phyloP scores from a whole-genome alignment of 768 basidiomycete species.

The Podaxis sp. region DNA sequence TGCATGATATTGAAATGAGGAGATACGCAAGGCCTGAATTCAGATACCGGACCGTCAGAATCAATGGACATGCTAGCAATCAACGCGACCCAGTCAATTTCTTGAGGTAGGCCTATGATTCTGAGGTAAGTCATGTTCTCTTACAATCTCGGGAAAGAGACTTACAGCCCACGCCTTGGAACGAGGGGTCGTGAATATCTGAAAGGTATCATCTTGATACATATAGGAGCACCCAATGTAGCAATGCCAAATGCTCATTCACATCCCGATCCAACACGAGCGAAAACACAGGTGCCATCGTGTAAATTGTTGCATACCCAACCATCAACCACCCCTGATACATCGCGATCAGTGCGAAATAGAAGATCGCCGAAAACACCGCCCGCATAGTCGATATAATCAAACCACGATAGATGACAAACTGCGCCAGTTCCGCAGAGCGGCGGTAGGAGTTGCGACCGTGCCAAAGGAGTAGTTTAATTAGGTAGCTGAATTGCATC shows the following conservation, averaged over 20 bases:
- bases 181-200: too few relatives aligned
- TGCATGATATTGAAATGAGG: too few relatives aligned
- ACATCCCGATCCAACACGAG: slow-evolving; percentile 95
- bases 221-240: too few relatives aligned
- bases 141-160: too few relatives aligned
- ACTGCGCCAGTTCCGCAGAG: slow-evolving; percentile 95
- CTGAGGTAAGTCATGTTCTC: too few relatives aligned
- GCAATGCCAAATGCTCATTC: slow-evolving; percentile 88
- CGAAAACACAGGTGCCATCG: slow-evolving; percentile 98
- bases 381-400: slow-evolving; percentile 99
- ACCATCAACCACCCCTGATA: slow-evolving; percentile 99
- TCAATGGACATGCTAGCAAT: too few relatives aligned
- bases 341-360: slow-evolving; percentile 92
- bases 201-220: too few relatives aligned
- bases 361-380: slow-evolving; percentile 90
- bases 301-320: slow-evolving; percentile 94
- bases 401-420: slow-evolving; percentile 95
- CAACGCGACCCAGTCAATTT: too few relatives aligned
- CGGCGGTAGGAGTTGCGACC: slow-evolving; percentile 98
- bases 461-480: slow-evolving; percentile 97
- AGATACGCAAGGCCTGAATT: too few relatives aligned
- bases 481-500: slow-evolving; percentile 93
- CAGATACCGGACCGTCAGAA: too few relatives aligned
- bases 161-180: too few relatives aligned
- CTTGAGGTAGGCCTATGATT: too few relatives aligned